Percentiles rank a stretch among this genome's conserved stretches.
Evolutionary conservation across 208 protist species (phyloP).

Genomic region (Giardia duodenalis): DNA sequence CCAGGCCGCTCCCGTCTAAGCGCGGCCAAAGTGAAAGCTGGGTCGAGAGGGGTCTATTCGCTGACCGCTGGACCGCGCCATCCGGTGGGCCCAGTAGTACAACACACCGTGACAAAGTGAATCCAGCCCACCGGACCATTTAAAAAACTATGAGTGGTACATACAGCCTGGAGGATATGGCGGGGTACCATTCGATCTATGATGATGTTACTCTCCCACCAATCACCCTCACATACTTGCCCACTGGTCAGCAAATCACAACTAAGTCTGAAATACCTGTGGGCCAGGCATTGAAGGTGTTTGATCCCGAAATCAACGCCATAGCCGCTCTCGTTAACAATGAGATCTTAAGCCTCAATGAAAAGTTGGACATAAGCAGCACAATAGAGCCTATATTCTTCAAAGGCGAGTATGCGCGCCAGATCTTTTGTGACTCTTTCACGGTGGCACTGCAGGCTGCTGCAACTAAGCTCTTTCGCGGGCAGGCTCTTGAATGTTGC

Average conservation of each 20-base stretch:
- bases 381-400: background rate
- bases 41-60: no score
- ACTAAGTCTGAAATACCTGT: background rate
- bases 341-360: conserved; percentile 10
- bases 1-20: no score
- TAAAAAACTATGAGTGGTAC: background rate
- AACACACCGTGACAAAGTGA: no score
- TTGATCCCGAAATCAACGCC: background rate
- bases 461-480: background rate
- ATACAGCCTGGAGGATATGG: background rate
- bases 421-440: background rate
- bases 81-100: no score
- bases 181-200: background rate
- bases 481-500: background rate
- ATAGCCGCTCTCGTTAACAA: conserved; percentile 7
- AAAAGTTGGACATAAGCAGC: background rate
- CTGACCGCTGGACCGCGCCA: no score
- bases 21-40: no score
- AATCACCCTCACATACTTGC: background rate
- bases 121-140: no score
- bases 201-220: background rate
- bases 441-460: background rate
- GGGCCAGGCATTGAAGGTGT: background rate
- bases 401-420: background rate
- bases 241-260: background rate